Conservation (phyloP, 1,284 basidiomycete genomes). For the Mycena citricolor region DNA sequence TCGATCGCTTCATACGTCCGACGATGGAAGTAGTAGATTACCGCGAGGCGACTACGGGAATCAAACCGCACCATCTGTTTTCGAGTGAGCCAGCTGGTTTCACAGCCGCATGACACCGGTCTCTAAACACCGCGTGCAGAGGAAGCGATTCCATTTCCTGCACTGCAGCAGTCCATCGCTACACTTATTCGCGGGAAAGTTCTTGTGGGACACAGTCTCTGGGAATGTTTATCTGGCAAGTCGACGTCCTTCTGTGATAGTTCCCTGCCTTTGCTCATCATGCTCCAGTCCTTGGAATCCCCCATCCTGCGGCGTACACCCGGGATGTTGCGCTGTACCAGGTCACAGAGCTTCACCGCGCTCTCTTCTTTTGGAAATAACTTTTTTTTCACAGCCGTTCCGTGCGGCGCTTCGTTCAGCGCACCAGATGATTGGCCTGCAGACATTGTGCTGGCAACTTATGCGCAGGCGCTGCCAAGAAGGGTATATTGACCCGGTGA, state of each 20-base stretch:
- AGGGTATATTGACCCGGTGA: conserved; percentile 65
- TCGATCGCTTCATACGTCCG: conserved; percentile 64
- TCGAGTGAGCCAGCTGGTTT: conserved; percentile 39
- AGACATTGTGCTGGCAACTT: conserved; percentile 75
- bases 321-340: conserved; percentile 78
- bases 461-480: conserved; percentile 76
- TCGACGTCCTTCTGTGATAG: conserved; percentile 12
- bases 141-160: conserved; percentile 51
- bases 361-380: conserved; percentile 11
- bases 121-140: conserved; percentile 33
- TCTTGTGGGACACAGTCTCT: conserved; percentile 71
- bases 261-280: conserved; percentile 17
- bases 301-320: conserved; percentile 76
- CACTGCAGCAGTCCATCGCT: conserved; percentile 64
- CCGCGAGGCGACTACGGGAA: conserved; percentile 70
- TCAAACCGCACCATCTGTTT: conserved; percentile 53
- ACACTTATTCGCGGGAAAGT: conserved; percentile 64
- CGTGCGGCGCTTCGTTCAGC: conserved; percentile 64
- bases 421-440: conserved; percentile 67
- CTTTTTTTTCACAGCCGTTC: conserved; percentile 49
- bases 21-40: conserved; percentile 73
- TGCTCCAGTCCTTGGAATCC: conserved; percentile 70
- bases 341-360: conserved; percentile 36
- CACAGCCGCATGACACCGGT: conserved; percentile 6
- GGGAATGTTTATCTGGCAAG: conserved; percentile 75